Conservation (phyloP, 345 rosid genomes). For the Salix caprea region DNA sequence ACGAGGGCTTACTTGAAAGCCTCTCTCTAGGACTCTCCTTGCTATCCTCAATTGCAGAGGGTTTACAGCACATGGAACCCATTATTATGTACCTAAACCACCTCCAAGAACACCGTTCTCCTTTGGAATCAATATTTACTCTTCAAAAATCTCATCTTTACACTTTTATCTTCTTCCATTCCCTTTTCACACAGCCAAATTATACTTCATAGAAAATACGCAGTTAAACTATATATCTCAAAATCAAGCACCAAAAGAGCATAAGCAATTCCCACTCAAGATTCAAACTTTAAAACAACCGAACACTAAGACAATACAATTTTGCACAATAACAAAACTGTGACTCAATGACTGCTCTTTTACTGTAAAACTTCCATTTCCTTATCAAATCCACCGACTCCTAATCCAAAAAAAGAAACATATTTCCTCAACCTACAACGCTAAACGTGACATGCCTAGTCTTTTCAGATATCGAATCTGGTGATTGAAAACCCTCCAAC, state of each 20-base stretch:
- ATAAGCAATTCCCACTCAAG: slow-evolving; percentile 3
- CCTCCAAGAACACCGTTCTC: slow-evolving; percentile 24
- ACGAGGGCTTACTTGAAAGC: slow-evolving; percentile 52
- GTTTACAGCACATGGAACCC: slow-evolving; percentile 89
- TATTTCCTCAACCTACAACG: neutral
- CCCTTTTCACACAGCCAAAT: slow-evolving; percentile 17
- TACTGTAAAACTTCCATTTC: neutral
- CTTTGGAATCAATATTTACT: slow-evolving; percentile 33
- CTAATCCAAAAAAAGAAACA: neutral
- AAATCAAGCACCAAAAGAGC: slow-evolving; percentile 12
- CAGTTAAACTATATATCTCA: slow-evolving; percentile 16
- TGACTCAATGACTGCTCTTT: slow-evolving; percentile 5
- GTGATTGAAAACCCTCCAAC: slow-evolving; percentile 4
- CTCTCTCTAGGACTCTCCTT: slow-evolving; percentile 78
- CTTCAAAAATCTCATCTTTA: slow-evolving; percentile 20
- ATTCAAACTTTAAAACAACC: slow-evolving; percentile 3
- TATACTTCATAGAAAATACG: slow-evolving; percentile 6
- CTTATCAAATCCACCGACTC: slow-evolving; percentile 6
- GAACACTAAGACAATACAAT: slow-evolving; percentile 8
- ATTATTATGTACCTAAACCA: slow-evolving; percentile 44
- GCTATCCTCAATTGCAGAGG: slow-evolving; percentile 79
- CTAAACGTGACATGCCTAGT: neutral
- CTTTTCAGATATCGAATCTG: neutral
- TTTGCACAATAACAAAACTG: neutral
- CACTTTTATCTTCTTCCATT: slow-evolving; percentile 16